These are phyloP conservation scores for Crepidotus variabilis DNA, from an alignment of 768 basidiomycete genomes.

Conservation along the genomic window DNA sequence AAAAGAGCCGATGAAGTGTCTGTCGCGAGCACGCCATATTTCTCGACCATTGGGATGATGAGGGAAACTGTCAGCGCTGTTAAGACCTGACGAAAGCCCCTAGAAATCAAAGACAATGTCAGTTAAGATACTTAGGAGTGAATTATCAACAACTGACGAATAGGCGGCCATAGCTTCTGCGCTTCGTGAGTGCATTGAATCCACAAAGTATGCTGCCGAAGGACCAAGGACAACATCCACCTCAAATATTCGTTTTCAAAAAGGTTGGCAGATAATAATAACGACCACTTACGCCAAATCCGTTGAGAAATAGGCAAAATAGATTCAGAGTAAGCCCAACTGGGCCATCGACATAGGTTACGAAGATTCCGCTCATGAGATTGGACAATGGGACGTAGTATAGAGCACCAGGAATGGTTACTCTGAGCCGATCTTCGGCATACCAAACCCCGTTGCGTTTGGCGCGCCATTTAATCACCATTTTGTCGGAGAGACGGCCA, in stretches of 20 bases:
- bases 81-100: slow-evolving; percentile 45
- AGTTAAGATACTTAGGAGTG: neutral
- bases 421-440: slow-evolving; percentile 67
- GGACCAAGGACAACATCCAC: slow-evolving; percentile 56
- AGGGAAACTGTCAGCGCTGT: slow-evolving; percentile 38
- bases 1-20: slow-evolving; percentile 43
- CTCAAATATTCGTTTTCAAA: slow-evolving; percentile 24
- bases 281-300: slow-evolving; percentile 57
- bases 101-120: slow-evolving; percentile 15
- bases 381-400: slow-evolving; percentile 53
- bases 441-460: slow-evolving; percentile 54
- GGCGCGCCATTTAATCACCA: slow-evolving; percentile 44
- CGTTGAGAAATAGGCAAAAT: slow-evolving; percentile 57
- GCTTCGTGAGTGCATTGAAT: slow-evolving; percentile 55
- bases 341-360: slow-evolving; percentile 43
- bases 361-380: slow-evolving; percentile 45
- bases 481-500: slow-evolving; percentile 54
- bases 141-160: slow-evolving; percentile 27
- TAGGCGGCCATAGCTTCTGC: slow-evolving; percentile 59
- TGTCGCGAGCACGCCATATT: slow-evolving; percentile 46
- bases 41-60: slow-evolving; percentile 52
- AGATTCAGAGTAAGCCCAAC: slow-evolving; percentile 49
- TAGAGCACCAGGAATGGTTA: slow-evolving; percentile 40
- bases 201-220: slow-evolving; percentile 52
- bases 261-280: neutral